phyloP scores from a whole-genome alignment of 78 protist species.

The Dictyostelium firmibasis region DNA sequence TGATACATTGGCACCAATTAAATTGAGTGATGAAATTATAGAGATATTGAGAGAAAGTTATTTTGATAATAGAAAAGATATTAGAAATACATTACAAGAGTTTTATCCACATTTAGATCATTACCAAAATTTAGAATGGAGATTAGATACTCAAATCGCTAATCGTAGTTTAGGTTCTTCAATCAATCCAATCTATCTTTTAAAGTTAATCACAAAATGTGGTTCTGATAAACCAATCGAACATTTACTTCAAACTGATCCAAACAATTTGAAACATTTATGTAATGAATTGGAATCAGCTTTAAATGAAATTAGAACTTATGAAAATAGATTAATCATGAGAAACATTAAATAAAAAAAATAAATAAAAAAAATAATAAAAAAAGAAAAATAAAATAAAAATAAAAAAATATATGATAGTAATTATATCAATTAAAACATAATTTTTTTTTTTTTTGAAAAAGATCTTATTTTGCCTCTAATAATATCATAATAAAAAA shows the following conservation, averaged over 20 bases:
- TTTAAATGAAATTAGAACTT: conserved; percentile 62
- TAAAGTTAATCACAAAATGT: conserved; percentile 31
- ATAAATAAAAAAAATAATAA: too few relatives aligned
- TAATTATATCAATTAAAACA: too few relatives aligned
- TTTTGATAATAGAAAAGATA: conserved; percentile 54
- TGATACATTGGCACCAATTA: conserved; percentile 26
- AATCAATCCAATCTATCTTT: conserved; percentile 64
- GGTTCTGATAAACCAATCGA: conserved; percentile 5
- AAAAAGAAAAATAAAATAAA: too few relatives aligned
- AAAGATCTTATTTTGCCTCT: too few relatives aligned
- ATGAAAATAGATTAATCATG: conserved; percentile 70
- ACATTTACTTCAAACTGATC: conserved; percentile 66
- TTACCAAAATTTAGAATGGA: conserved; percentile 71
- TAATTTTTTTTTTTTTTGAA: too few relatives aligned
- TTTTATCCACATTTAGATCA: conserved; percentile 76
- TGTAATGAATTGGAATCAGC: conserved; percentile 73
- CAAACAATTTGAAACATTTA: conserved; percentile 77
- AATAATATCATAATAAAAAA: too few relatives aligned
- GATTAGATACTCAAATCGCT: conserved; percentile 76
- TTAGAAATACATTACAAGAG: conserved; percentile 65
- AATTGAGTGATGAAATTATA: conserved; percentile 2
- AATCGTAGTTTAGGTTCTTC: conserved; percentile 61
- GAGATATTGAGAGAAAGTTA: conserved; percentile 40
- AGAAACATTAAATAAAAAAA: conserved; percentile 75
- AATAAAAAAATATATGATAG: too few relatives aligned